phyloP scores from a whole-genome alignment of 2,329 filamentous ascomycete species.

The Colletotrichum neosansevieriae region DNA sequence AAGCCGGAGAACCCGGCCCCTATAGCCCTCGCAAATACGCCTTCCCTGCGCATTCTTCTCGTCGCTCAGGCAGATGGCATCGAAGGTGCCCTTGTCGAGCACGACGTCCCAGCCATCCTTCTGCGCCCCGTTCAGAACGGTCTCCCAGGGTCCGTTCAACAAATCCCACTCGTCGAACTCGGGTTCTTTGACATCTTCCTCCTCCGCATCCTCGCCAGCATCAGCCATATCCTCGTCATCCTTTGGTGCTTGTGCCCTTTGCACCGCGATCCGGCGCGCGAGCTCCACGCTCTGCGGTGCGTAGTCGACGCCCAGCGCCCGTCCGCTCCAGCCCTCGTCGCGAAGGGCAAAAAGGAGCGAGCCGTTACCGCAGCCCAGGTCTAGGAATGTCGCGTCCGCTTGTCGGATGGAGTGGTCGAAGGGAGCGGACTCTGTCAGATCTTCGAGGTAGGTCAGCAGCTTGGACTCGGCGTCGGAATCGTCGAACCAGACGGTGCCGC shows the following conservation, averaged over 20 bases:
- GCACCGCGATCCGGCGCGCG: conserved; percentile 70
- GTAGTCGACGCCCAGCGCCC: conserved; percentile 91
- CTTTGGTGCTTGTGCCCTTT: conserved; percentile 39
- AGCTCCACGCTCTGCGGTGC: conserved; percentile 80
- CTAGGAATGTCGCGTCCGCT: conserved; percentile 72
- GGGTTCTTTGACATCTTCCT: conserved; percentile 45
- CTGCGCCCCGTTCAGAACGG: conserved; percentile 49
- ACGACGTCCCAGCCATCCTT: conserved; percentile 83
- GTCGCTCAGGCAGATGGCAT: conserved; percentile 85
- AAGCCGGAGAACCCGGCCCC: conserved; percentile 73
- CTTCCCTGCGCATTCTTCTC: conserved; percentile 65
- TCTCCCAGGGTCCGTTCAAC: conserved; percentile 56
- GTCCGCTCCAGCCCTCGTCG: conserved; percentile 72
- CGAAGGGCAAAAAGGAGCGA: conserved; percentile 87
- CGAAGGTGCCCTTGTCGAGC: conserved; percentile 98
- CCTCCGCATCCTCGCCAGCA: conserved; percentile 40
- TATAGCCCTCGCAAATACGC: conserved; percentile 81
- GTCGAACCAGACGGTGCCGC: conserved; percentile 95
- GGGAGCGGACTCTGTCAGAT: conserved; percentile 38
- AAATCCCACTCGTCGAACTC: conserved; percentile 73
- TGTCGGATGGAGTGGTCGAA: conserved; percentile 40
- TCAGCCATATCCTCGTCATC: conserved; percentile 41
- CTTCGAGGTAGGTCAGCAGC: conserved; percentile 75
- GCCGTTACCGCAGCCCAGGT: conserved; percentile 95
- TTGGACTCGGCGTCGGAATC: conserved; percentile 90